Evolutionary conservation across 495 filamentous ascomycete genomes (phyloP), one percentile per base, ranked within the genome.

Genomic region (Penicillium salamii): DNA sequence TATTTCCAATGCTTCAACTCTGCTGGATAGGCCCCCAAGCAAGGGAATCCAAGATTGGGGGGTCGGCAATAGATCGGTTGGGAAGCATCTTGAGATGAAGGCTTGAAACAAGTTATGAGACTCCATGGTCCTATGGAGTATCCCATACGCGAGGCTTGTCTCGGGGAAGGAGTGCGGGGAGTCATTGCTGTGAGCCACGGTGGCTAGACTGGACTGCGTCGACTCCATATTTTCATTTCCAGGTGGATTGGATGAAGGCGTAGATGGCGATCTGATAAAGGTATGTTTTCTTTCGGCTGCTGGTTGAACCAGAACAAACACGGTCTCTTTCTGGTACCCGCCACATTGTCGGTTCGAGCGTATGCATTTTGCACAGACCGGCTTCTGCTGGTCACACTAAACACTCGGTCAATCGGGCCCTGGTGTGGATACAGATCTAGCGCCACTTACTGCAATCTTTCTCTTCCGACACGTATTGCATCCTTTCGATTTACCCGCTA

Each of bases 401-500:
- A 29, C 19, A n/a, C 23, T 5, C 5, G 5, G 23, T 42, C 19
- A 42, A 5, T 42, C n/a, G 12, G 29, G 7, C 12, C 12, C 7
- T 32, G 12, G 3, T 32, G 7, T 32, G 12, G 7, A 12, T 3
- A 32, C 29, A 32, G 12, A 13, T 32, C 29, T 32, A 32, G 9
- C 19, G n/a, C 70, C 26, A 57, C 64, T 19, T 51, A 75, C 72
- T 14, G 61, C 64, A 18, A 73, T 66, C 52, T 74, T 73, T 21
- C 67, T 60, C 31, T 63, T 55, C 24, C 68, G 67, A 57, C 72
- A 76, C 15, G 72, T 74, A 26, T 70, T 69, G 52, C 74, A 77
- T 9, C 67, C 72, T 55, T 71, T 72, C 6, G 74, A 77, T 37
- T 69, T 66, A 15, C 74, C 74, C 18, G 72, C 50, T 31, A 75